phyloP scores from a whole-genome alignment of 202 grass and related monocot species.

The Digitaria exilis region DNA sequence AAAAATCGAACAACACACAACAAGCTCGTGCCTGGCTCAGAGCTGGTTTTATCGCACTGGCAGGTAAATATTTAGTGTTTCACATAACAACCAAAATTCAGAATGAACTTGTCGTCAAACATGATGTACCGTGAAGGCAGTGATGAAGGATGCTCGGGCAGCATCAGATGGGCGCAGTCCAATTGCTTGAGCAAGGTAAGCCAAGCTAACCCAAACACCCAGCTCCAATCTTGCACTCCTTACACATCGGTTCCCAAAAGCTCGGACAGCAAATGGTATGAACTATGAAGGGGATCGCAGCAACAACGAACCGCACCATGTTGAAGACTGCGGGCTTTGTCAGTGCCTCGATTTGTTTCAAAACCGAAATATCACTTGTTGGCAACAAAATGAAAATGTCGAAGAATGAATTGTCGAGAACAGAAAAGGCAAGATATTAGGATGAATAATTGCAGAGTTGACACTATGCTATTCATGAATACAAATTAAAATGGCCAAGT shows the following conservation, averaged over 20 bases:
- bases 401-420: not conserved
- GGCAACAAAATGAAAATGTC: not conserved
- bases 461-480: not conserved
- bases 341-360: slow-evolving; percentile 91
- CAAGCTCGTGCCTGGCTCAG: no score
- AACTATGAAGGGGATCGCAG: slow-evolving; percentile 71
- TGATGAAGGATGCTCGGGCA: slow-evolving; percentile 80
- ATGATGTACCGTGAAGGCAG: slow-evolving; percentile 75
- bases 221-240: slow-evolving; percentile 75
- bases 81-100: not conserved
- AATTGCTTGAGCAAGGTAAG: slow-evolving; percentile 79
- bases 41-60: no score
- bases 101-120: not conserved
- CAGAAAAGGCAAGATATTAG: not conserved
- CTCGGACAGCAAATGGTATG: slow-evolving; percentile 53
- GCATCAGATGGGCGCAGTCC: slow-evolving; percentile 86
- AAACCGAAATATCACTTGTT: slow-evolving; percentile 96
- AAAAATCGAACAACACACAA: no score
- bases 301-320: slow-evolving; percentile 81
- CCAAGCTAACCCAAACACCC: slow-evolving; percentile 86
- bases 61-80: slow-evolving; percentile 22
- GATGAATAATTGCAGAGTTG: not conserved
- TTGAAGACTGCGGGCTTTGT: slow-evolving; percentile 83
- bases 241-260: slow-evolving; percentile 47
- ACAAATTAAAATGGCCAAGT: not conserved